phyloP scores from a whole-genome alignment of 495 filamentous ascomycete species.

The Parmelia sp. region DNA sequence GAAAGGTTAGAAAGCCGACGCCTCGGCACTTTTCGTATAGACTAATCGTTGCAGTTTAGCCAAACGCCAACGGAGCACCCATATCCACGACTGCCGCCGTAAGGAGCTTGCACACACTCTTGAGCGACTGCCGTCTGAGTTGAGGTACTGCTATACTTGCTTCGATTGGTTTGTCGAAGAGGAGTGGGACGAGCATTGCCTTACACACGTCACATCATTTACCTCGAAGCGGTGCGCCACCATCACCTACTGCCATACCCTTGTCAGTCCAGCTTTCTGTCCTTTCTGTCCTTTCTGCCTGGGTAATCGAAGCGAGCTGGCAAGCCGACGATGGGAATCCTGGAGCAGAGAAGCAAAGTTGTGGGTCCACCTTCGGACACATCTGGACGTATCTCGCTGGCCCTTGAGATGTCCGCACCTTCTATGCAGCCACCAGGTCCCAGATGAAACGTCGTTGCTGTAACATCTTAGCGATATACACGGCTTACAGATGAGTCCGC shows the following conservation, averaged over 20 bases:
- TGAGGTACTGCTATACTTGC: slow-evolving; percentile 16
- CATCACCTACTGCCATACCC: slow-evolving; percentile 14
- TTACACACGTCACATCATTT: slow-evolving; percentile 8
- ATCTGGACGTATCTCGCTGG: slow-evolving; percentile 7
- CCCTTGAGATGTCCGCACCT: slow-evolving; percentile 5
- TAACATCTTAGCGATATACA: slow-evolving; percentile 13
- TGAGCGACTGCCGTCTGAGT: slow-evolving; percentile 1
- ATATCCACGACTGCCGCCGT: background rate
- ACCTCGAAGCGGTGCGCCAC: slow-evolving; percentile 3
- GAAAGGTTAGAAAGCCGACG: no score
- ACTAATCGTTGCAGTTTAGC: background rate
- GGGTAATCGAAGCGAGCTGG: no score
- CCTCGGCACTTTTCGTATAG: slow-evolving; percentile 15
- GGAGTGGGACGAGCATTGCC: slow-evolving; percentile 7
- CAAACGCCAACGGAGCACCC: background rate
- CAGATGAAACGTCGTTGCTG: slow-evolving; percentile 2
- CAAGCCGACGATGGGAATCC: slow-evolving; percentile 9
- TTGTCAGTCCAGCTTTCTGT: slow-evolving; percentile 5
- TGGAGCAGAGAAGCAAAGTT: slow-evolving; percentile 15
- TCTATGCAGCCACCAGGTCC: slow-evolving; percentile 4
- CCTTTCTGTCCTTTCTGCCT: slow-evolving; percentile 17
- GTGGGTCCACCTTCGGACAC: background rate
- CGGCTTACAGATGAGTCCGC: slow-evolving; percentile 6
- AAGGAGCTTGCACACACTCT: background rate
- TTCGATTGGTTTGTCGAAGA: slow-evolving; percentile 13